Base-by-base conservation (phyloP, 495 filamentous ascomycete genomes). In the Hyaloscypha variabilis region DNA sequence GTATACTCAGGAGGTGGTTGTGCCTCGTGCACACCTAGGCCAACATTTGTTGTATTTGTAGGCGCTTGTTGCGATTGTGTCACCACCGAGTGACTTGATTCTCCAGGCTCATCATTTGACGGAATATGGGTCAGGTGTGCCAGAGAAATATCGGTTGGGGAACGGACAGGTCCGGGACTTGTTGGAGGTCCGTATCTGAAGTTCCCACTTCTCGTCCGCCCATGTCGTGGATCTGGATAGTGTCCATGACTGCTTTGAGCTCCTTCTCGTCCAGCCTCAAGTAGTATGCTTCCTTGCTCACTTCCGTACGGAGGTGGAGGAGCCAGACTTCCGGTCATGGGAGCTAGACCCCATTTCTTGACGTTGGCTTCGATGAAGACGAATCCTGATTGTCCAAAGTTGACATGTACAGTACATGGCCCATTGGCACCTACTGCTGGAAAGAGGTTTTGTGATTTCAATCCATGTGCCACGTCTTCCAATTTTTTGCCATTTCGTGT, bases 331-430 rank as follows among this genome's bases (percentile, higher is more conserved):
- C 95, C 95, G 1, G 94, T 96, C 85, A 96, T 96, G 14, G 95
- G 95, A 54, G 95, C 95, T 59, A 99, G 79, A 8, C 95, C 95
- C 95, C 95, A 98, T 83, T 97, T 98, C 84, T 99, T 99, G 42
- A 99, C 95, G 69, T 99, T 99, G 51, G 93, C 95, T 78, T 99
- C 95, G 73, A 99, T 98, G 72, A 97, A 99, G 21, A 98, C 95
- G 71, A 97, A 99, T 49, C 95, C 95, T 69, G 93, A 89, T 74
- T 99, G 95, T 3, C 95, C 95, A 75, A 99, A 97, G 74, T 99
- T 99, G 70, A 99, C 95, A 74, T 98, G 94, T 6, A 98, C 83
- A 19, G 88, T 88, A 73, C 91, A 92, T 10, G 95, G 95, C 1
- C 95, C 95, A 72, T 94, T 97, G 24, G 95, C 94, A 53, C 95